Percentiles rank a stretch among this genome's conserved stretches.
These are phyloP conservation scores for Cercospora brassicicola DNA, from an alignment of 2,329 filamentous ascomycete genomes.

Conservation along the genomic window DNA sequence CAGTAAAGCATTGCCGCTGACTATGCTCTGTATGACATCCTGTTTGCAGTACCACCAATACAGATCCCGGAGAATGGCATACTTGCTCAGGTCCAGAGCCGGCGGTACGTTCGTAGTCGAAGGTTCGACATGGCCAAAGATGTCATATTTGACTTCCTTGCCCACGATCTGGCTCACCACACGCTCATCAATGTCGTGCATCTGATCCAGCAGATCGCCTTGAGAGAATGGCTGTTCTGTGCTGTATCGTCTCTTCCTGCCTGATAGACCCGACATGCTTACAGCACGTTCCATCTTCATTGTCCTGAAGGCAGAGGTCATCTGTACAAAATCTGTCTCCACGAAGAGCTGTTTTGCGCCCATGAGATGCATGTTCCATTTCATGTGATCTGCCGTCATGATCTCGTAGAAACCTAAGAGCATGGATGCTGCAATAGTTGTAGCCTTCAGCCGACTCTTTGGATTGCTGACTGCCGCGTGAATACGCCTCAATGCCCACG, in stretches of 20 bases:
- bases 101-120: conserved; percentile 36
- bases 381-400: conserved; percentile 88
- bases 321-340: conserved; percentile 75
- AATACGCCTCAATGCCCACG: conserved; percentile 76
- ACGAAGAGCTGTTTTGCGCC: conserved; percentile 79
- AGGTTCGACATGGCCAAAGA: conserved; percentile 54
- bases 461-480: conserved; percentile 71
- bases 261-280: conserved; percentile 39
- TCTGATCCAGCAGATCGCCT: conserved; percentile 38
- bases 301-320: conserved; percentile 69
- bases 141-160: conserved; percentile 58
- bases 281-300: conserved; percentile 57
- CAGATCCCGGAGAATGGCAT: conserved; percentile 78
- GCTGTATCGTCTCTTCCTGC: conserved; percentile 16
- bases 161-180: conserved; percentile 61
- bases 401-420: conserved; percentile 91
- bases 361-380: conserved; percentile 90
- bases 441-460: conserved; percentile 68
- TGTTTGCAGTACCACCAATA: conserved; percentile 98
- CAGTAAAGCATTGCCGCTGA: conserved; percentile 84
- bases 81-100: conserved; percentile 68
- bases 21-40: conserved; percentile 84
- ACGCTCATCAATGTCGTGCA: conserved; percentile 54
- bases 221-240: conserved; percentile 24
- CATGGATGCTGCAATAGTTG: conserved; percentile 84